Evolutionary conservation across 1,284 basidiomycete genomes (phyloP).

Genomic region (Exobasidium rhododendri): DNA sequence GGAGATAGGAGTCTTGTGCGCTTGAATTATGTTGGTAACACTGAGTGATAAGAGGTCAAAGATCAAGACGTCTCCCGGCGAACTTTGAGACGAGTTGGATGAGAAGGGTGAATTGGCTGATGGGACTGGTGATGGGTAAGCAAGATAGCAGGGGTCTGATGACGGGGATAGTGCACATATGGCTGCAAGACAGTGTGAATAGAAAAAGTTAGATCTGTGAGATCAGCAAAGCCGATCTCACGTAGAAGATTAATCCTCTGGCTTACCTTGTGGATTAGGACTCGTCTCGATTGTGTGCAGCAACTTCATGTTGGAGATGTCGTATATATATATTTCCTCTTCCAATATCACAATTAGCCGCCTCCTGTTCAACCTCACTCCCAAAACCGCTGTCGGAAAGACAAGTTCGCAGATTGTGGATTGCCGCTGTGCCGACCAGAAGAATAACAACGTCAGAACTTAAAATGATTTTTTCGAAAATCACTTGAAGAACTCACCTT

Average conservation of each 20-base stretch:
- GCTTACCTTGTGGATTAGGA: conserved; percentile 81
- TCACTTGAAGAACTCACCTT: too few relatives aligned
- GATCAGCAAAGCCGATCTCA: background rate
- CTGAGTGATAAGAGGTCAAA: conserved; percentile 88
- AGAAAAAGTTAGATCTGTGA: conserved; percentile 18
- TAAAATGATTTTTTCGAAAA: too few relatives aligned
- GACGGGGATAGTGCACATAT: conserved; percentile 91
- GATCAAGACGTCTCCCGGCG: conserved; percentile 49
- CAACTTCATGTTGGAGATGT: conserved; percentile 97
- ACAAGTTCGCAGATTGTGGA: conserved; percentile 98
- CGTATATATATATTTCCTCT: conserved; percentile 95
- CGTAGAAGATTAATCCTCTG: too few relatives aligned
- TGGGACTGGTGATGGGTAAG: conserved; percentile 90
- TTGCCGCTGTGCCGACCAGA: conserved; percentile 66
- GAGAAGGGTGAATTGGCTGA: conserved; percentile 65
- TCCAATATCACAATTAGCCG: conserved; percentile 92
- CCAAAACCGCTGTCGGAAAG: conserved; percentile 91
- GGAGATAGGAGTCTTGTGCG: conserved; percentile 91
- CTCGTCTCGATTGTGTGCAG: conserved; percentile 96
- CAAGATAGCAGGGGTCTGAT: conserved; percentile 92
- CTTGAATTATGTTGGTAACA: conserved; percentile 92
- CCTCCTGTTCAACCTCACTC: conserved; percentile 94
- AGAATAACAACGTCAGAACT: background rate
- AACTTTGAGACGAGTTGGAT: conserved; percentile 59
- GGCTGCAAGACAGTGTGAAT: conserved; percentile 64